Evolutionary conservation across 495 filamentous ascomycete species (phyloP), one percentile per base, ranked within the genome.

Genomic region (Arthonia radiata): DNA sequence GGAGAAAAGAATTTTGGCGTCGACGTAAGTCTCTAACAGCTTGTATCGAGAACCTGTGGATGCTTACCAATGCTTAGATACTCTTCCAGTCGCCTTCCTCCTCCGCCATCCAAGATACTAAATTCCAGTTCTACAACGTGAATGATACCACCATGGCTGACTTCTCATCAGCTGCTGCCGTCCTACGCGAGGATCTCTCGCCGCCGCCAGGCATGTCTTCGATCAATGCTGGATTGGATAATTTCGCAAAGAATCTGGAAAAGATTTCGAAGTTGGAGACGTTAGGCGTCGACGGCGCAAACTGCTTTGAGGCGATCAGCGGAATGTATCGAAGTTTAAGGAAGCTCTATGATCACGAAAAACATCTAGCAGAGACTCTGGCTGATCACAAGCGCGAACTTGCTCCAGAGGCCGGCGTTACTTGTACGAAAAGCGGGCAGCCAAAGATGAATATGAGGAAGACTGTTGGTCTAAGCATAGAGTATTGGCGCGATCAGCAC

Each of bases 291-390:
- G 70, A 69, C 17, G 64, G 64, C 13, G 54, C 92, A 6, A 86
- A 82, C 36, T 80, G 86, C 45, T 79, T 81, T 41, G 77, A 86
- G 46, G 86, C 81, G 4, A 57, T 93, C 10, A 73, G 73, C 17
- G 80, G 80, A 4, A 55, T 97, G 4, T 71, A 68, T 42, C 56
- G 55, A 26, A 73, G 68, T 33, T 44, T 83, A 16, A 43, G 49
- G 13, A 60, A 47, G 31, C 37, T 86, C 35, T 64, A 73, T 48
- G 44, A 69, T 35, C 63, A 67, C 44, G 75, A 82, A 39, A 44
- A 69, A 25, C 61, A 65, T 40, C 64, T 59, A 29, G 37, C 40
- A 3, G 13, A 36, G 10, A 37, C 38, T 6, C 36, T 69, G 5
- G 54, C 59, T 47, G 44, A 49, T 8, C 50, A 50, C 30, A 57